These are phyloP conservation scores for Saitozyma sp. DNA, from an alignment of 768 basidiomycete genomes.

Conservation along the genomic window DNA sequence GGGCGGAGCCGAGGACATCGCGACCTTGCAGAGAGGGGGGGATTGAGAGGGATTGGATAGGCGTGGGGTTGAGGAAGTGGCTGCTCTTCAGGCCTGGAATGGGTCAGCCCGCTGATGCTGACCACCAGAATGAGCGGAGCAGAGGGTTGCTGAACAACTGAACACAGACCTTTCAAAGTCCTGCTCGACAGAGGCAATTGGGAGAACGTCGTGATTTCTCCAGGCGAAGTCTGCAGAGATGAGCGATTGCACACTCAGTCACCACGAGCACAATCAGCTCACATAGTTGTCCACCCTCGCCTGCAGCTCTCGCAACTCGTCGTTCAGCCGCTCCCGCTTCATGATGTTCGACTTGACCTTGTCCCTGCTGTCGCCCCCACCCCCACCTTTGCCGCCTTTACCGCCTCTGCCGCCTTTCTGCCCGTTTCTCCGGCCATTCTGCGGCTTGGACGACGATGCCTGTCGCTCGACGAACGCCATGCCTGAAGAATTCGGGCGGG, in stretches of 20 bases:
- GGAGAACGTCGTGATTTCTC: constrained; percentile 63
- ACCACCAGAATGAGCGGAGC: background rate
- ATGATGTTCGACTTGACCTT: constrained; percentile 39
- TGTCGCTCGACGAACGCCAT: constrained; percentile 16
- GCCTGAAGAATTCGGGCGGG: background rate
- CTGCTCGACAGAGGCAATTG: constrained; percentile 75
- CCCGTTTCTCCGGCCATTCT: background rate
- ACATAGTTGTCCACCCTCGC: constrained; percentile 50
- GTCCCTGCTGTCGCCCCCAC: too few species aligned
- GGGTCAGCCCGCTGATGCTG: background rate
- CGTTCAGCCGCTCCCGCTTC: constrained; percentile 43
- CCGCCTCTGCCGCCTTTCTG: constrained; percentile 4
- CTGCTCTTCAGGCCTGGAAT: constrained; percentile 77
- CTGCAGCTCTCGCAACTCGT: constrained; percentile 50
- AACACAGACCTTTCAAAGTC: constrained; percentile 65
- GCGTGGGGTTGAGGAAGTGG: constrained; percentile 83
- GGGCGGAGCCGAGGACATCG: constrained; percentile 69
- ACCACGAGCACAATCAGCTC: constrained; percentile 17
- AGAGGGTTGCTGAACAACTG: too few species aligned
- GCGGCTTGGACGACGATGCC: constrained; percentile 12
- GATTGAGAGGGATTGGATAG: constrained; percentile 67
- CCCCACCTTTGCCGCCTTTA: too few species aligned
- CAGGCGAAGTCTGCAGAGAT: constrained; percentile 57
- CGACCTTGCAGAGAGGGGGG: constrained; percentile 64
- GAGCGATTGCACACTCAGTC: background rate